A percentile compares a stretch with the other conserved stretches of the same genome.
Evolutionary conservation across 2,329 filamentous ascomycete genomes (phyloP).

Genomic region (Dothistroma pini): DNA sequence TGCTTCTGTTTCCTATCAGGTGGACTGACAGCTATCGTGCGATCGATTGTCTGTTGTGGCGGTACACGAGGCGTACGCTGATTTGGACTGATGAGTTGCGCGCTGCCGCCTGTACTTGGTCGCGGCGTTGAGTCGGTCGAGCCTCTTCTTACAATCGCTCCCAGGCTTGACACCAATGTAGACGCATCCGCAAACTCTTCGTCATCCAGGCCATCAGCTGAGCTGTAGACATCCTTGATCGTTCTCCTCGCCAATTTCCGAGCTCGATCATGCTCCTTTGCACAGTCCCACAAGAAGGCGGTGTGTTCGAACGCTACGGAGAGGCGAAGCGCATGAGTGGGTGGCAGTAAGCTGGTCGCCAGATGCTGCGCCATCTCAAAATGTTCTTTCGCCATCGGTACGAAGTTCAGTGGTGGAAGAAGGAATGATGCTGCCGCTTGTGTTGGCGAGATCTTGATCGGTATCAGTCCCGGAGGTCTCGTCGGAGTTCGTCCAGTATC

Average conservation of each 20-base stretch:
- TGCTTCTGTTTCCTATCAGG: conserved; percentile 11
- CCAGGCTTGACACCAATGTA: conserved; percentile 78
- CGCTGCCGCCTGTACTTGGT: conserved; percentile 11
- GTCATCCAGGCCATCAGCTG: conserved; percentile 88
- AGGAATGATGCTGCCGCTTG: conserved; percentile 64
- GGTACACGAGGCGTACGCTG: conserved; percentile 9
- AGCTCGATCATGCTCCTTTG: conserved; percentile 74
- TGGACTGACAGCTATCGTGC: conserved; percentile 33
- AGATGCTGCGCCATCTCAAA: conserved; percentile 75
- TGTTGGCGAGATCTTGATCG: conserved; percentile 29
- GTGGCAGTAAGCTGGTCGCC: conserved; percentile 72
- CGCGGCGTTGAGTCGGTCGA: conserved; percentile 29
- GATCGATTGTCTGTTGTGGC: conserved; percentile 24
- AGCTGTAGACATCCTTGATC: conserved; percentile 87
- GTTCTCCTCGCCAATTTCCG: conserved; percentile 74
- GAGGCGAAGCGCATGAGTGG: conserved; percentile 83
- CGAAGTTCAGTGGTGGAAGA: conserved; percentile 73
- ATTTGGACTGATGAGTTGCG: conserved; percentile 10
- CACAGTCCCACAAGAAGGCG: conserved; percentile 89
- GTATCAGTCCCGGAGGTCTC: conserved; percentile 41
- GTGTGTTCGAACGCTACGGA: conserved; percentile 90
- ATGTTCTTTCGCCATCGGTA: conserved; percentile 73
- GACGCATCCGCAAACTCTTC: conserved; percentile 92
- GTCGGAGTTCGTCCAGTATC: conserved; percentile 33
- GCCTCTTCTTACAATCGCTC: conserved; percentile 85